A percentile compares a stretch with the other conserved stretches of the same genome.
Conservation (phyloP, 2,329 filamentous ascomycete genomes). For the Pseudogymnoascus sp. region DNA sequence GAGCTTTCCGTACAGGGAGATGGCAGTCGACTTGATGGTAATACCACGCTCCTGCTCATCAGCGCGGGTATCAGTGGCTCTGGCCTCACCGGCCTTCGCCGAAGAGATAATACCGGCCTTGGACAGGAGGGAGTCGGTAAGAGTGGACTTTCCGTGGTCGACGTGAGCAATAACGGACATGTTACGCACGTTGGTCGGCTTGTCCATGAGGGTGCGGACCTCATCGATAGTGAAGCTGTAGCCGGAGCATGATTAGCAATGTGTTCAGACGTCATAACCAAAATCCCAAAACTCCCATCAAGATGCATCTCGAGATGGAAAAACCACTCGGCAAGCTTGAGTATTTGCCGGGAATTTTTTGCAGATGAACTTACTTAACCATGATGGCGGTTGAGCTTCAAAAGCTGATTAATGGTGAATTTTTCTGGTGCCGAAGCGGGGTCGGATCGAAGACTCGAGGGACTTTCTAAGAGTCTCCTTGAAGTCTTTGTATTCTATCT, state of each 20-base stretch:
- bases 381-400: conserved; percentile 80
- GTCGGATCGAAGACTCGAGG: conserved; percentile 19
- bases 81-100: conserved; percentile 90
- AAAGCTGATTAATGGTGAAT: conserved; percentile 29
- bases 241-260: conserved; percentile 42
- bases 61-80: conserved; percentile 92
- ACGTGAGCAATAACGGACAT: conserved; percentile 99
- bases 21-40: conserved; percentile 99
- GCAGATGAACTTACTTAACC: conserved; percentile 80
- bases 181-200: conserved; percentile 74
- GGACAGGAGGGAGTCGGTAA: conserved; percentile 98
- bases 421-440: conserved; percentile 22
- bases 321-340: neutral
- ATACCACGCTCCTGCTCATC: conserved; percentile 99
- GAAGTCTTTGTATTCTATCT: conserved; percentile 21
- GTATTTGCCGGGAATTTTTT: conserved; percentile 9
- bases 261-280: conserved; percentile 2
- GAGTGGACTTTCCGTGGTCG: conserved; percentile 99
- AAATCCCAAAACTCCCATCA: neutral
- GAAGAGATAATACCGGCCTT: conserved; percentile 99
- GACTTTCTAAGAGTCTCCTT: conserved; percentile 21
- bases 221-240: conserved; percentile 96
- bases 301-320: conserved; percentile 1
- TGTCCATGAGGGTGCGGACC: conserved; percentile 74
- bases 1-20: conserved; percentile 90